phyloP scores from a whole-genome alignment of 2,329 filamentous ascomycete genomes.

The Aspergillus glaucus region DNA sequence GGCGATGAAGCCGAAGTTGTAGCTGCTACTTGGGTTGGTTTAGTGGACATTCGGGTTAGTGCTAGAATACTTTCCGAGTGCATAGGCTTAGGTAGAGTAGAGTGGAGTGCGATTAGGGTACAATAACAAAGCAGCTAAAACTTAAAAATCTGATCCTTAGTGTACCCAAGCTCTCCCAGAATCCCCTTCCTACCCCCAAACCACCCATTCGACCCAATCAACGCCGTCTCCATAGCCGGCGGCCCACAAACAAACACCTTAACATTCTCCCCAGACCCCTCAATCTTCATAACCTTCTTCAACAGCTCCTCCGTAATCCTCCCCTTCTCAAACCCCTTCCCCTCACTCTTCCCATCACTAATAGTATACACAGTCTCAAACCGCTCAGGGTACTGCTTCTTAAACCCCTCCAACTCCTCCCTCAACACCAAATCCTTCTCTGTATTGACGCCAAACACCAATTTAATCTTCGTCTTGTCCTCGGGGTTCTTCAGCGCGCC shows the following conservation, averaged over 20 bases:
- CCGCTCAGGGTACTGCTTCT: constrained; percentile 46
- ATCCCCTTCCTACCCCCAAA: constrained; percentile 39
- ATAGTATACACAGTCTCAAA: constrained; percentile 56
- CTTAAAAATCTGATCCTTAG: background rate
- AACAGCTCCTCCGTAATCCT: constrained; percentile 55
- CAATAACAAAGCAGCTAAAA: background rate
- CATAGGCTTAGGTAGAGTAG: no score
- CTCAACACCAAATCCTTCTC: constrained; percentile 57
- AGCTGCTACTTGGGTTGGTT: background rate
- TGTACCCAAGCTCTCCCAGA: constrained; percentile 36
- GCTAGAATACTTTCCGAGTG: no score
- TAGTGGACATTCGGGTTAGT: no score
- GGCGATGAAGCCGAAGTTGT: constrained; percentile 1
- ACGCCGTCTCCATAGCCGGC: constrained; percentile 55
- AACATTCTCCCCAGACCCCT: constrained; percentile 29
- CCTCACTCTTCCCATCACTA: constrained; percentile 33
- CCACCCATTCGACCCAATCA: constrained; percentile 19
- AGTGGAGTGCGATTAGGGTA: no score
- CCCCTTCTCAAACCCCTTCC: constrained; percentile 46
- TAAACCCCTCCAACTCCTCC: constrained; percentile 50
- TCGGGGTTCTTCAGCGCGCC: constrained; percentile 57
- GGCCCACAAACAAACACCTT: constrained; percentile 67
- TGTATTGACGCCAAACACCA: constrained; percentile 62
- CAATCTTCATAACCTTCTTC: constrained; percentile 39
- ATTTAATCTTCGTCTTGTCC: constrained; percentile 57